Percentiles rank a stretch among this genome's conserved stretches.
phyloP scores from a whole-genome alignment of 2,329 filamentous ascomycete genomes.

The Ceratocystis diversiconidia region DNA sequence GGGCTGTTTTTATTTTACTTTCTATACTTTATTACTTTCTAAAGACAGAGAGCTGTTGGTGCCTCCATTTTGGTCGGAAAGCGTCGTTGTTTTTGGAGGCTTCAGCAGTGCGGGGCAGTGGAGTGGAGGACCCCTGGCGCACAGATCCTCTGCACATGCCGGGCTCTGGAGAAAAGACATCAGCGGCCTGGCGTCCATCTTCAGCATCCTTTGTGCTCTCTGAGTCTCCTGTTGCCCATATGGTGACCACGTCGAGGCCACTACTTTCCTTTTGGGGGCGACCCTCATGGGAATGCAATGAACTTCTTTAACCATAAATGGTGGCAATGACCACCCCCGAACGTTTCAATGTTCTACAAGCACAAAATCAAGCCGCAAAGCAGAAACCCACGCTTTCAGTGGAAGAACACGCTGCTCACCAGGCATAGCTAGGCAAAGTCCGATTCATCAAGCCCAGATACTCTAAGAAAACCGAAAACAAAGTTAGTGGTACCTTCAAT shows the following conservation, averaged over 20 bases:
- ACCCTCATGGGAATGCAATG: background rate
- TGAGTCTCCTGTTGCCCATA: background rate
- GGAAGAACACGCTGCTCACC: background rate
- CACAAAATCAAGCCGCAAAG: background rate
- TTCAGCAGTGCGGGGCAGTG: background rate
- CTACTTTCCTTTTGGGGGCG: background rate
- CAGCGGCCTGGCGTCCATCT: background rate
- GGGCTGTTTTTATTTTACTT: background rate
- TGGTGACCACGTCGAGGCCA: background rate
- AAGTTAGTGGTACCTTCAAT: background rate
- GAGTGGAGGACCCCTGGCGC: background rate
- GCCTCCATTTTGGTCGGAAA: background rate
- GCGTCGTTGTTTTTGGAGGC: background rate
- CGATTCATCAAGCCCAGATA: background rate
- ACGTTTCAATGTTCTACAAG: background rate
- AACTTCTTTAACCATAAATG: background rate
- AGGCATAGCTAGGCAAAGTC: background rate
- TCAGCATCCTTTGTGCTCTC: background rate
- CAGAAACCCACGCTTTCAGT: background rate
- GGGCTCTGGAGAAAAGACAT: background rate
- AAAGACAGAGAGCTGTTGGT: background rate
- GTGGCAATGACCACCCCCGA: background rate
- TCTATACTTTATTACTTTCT: background rate
- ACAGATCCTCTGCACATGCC: background rate
- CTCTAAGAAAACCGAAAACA: background rate